A percentile compares a stretch with the other conserved stretches of the same genome.
phyloP scores from a whole-genome alignment of 2,329 filamentous ascomycete species.

The Fusarium xylarioides region DNA sequence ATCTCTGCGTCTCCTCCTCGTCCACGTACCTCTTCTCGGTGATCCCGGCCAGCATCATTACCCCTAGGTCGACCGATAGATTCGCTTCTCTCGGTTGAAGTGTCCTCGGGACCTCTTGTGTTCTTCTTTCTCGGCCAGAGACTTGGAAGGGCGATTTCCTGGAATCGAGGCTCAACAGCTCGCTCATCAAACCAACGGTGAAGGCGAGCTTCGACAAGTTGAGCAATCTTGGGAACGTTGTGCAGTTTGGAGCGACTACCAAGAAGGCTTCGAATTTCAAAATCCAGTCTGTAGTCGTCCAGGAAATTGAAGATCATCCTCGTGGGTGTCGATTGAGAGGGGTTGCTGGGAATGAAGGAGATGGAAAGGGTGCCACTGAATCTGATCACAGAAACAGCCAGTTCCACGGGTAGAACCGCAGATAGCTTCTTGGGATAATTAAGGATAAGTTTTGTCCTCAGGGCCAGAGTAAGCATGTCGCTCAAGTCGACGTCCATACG shows the following conservation, averaged over 20 bases:
- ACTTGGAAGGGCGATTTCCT: conserved; percentile 84
- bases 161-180: conserved; percentile 85
- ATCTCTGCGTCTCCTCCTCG: conserved; percentile 56
- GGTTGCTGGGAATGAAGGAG: conserved; percentile 85
- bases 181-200: conserved; percentile 91
- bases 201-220: conserved; percentile 80
- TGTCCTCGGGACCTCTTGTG: conserved; percentile 76
- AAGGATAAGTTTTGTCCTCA: conserved; percentile 92
- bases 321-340: conserved; percentile 70
- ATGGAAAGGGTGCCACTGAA: conserved; percentile 96
- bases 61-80: conserved; percentile 64
- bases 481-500: conserved; percentile 97
- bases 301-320: conserved; percentile 95
- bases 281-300: conserved; percentile 85
- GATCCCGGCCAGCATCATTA: conserved; percentile 61
- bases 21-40: conserved; percentile 60
- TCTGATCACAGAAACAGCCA: conserved; percentile 89
- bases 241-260: conserved; percentile 82
- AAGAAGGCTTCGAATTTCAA: conserved; percentile 81
- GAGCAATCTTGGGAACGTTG: conserved; percentile 88
- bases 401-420: conserved; percentile 88
- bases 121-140: conserved; percentile 88
- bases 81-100: conserved; percentile 55
- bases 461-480: conserved; percentile 92
- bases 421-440: conserved; percentile 94